These are phyloP conservation scores for Xylariaceae sp. DNA, from an alignment of 2,329 filamentous ascomycete species.

Conservation along the genomic window DNA sequence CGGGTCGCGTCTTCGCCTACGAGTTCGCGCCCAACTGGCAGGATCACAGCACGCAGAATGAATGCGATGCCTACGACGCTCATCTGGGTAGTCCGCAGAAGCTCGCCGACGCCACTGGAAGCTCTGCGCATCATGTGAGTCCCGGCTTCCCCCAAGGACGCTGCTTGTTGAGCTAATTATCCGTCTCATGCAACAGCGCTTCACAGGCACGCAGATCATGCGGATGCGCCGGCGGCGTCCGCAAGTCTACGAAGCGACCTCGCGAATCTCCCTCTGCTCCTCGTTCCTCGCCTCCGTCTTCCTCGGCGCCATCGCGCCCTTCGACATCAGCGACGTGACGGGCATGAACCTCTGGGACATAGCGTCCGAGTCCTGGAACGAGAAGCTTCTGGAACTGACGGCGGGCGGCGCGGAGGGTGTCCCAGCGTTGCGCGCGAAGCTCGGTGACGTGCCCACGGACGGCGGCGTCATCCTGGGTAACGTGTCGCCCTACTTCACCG, in stretches of 20 bases:
- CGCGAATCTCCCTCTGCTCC: slow-evolving; percentile 86
- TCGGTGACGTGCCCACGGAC: slow-evolving; percentile 74
- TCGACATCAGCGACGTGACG: slow-evolving; percentile 91
- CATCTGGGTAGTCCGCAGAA: slow-evolving; percentile 59
- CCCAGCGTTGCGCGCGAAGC: slow-evolving; percentile 64
- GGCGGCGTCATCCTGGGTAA: slow-evolving; percentile 73
- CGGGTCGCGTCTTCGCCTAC: slow-evolving; percentile 70
- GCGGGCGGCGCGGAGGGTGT: slow-evolving; percentile 54
- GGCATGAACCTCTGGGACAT: slow-evolving; percentile 98
- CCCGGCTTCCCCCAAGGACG: background rate
- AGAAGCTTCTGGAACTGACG: slow-evolving; percentile 67
- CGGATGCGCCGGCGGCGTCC: slow-evolving; percentile 77
- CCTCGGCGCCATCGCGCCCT: slow-evolving; percentile 75
- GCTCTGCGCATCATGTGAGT: slow-evolving; percentile 86
- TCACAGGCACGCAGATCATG: slow-evolving; percentile 96
- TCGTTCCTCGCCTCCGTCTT: slow-evolving; percentile 92
- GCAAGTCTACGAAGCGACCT: slow-evolving; percentile 72
- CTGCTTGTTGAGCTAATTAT: slow-evolving; percentile 3
- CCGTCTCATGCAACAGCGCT: slow-evolving; percentile 53
- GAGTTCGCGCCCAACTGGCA: slow-evolving; percentile 96
- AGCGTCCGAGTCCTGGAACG: slow-evolving; percentile 63
- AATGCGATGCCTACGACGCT: slow-evolving; percentile 84
- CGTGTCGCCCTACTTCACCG: slow-evolving; percentile 73
- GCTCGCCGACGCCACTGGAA: slow-evolving; percentile 78
- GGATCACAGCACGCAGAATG: slow-evolving; percentile 86